Percentiles rank a stretch among this genome's conserved stretches.
phyloP scores from a whole-genome alignment of 1,284 basidiomycete species.

The Cutaneotrichosporon mucoides region DNA sequence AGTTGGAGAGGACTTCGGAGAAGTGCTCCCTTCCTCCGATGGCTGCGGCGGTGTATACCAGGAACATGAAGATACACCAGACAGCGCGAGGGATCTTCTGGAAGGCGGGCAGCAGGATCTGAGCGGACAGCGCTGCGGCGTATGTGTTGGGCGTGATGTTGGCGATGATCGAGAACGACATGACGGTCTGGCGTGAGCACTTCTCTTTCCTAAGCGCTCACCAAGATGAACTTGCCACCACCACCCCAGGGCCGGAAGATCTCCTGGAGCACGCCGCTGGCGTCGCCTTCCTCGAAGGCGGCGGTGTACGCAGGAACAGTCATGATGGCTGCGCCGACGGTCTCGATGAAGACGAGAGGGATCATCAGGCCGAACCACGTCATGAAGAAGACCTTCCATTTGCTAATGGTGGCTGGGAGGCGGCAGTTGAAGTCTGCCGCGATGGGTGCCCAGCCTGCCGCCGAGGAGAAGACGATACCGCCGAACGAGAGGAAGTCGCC shows the following conservation, averaged over 20 bases:
- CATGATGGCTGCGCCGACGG: slow-evolving; percentile 56
- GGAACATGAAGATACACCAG: slow-evolving; percentile 58
- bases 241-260: slow-evolving; percentile 34
- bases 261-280: slow-evolving; percentile 51
- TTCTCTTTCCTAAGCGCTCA: slow-evolving; percentile 45
- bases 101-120: slow-evolving; percentile 57
- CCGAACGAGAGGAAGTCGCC: slow-evolving; percentile 57
- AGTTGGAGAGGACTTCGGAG: slow-evolving; percentile 56
- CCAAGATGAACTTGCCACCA: slow-evolving; percentile 52
- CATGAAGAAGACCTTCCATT: slow-evolving; percentile 55
- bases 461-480: slow-evolving; percentile 58
- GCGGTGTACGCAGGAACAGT: slow-evolving; percentile 56
- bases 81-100: slow-evolving; percentile 59
- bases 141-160: slow-evolving; percentile 63
- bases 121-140: slow-evolving; percentile 58
- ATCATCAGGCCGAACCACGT: slow-evolving; percentile 58
- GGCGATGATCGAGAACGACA: slow-evolving; percentile 58
- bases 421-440: slow-evolving; percentile 57
- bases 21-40: slow-evolving; percentile 63
- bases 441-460: slow-evolving; percentile 50
- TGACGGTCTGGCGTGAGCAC: slow-evolving; percentile 30
- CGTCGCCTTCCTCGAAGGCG: slow-evolving; percentile 54
- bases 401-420: slow-evolving; percentile 53
- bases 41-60: slow-evolving; percentile 59
- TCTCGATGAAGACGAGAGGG: slow-evolving; percentile 55